Evolutionary conservation across 495 filamentous ascomycete genomes (phyloP).

Genomic region (Penicillium paxilli): DNA sequence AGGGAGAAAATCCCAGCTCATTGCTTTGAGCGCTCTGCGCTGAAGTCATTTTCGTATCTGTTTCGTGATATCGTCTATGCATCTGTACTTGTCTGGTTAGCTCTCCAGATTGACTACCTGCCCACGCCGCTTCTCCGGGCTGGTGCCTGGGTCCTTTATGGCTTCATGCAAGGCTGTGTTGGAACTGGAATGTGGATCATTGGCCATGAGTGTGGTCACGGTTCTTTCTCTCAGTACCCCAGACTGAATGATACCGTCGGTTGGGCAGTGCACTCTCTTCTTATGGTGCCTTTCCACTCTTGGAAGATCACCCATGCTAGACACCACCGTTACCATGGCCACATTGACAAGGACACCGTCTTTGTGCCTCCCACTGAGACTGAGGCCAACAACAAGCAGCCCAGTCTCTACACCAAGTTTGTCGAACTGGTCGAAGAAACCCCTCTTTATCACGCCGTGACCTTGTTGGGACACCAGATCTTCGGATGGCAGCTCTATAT

Average conservation of each 20-base stretch:
- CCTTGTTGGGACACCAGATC: conserved; percentile 53
- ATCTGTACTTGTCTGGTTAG: conserved; percentile 19
- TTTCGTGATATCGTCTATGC: conserved; percentile 18
- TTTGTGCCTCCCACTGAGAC: conserved; percentile 55
- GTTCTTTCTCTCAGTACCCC: conserved; percentile 64
- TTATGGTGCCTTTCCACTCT: conserved; percentile 72
- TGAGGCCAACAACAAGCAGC: conserved; percentile 35
- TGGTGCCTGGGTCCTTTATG: conserved; percentile 21
- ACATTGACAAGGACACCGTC: conserved; percentile 60
- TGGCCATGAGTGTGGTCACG: conserved; percentile 44
- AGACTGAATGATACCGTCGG: conserved; percentile 66
- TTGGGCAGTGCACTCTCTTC: conserved; percentile 62
- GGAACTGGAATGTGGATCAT: conserved; percentile 30
- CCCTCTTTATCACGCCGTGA: conserved; percentile 50
- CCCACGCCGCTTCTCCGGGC: conserved; percentile 19
- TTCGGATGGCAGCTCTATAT: conserved; percentile 60
- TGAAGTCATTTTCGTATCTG: conserved; percentile 18
- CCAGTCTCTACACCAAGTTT: conserved; percentile 34
- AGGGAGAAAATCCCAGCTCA: conserved; percentile 23
- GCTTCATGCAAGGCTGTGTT: conserved; percentile 27
- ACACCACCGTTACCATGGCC: conserved; percentile 65
- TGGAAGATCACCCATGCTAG: conserved; percentile 76
- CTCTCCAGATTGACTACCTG: conserved; percentile 24
- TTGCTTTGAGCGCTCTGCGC: conserved; percentile 27
- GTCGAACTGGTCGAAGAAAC: conserved; percentile 56